A percentile compares a stretch with the other conserved stretches of the same genome.
These are phyloP conservation scores for Trichoderma gracile DNA, from an alignment of 2,329 filamentous ascomycete species.

Conservation along the genomic window DNA sequence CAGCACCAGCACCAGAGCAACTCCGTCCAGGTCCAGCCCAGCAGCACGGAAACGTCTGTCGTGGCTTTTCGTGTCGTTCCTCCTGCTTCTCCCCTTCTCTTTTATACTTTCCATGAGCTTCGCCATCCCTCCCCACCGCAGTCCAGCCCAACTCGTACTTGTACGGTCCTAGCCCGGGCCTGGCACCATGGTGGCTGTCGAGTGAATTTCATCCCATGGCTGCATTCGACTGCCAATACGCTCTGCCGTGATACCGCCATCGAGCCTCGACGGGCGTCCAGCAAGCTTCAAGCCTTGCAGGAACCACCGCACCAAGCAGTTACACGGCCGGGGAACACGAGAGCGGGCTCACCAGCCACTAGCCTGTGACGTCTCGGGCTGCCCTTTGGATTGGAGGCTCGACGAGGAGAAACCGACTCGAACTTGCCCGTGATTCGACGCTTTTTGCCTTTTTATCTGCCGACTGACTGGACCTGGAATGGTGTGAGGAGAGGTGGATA, in stretches of 20 bases:
- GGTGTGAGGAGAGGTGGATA: constrained; percentile 11
- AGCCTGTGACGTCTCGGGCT: constrained; percentile 21
- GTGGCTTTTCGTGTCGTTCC: neutral
- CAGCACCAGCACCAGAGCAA: no score
- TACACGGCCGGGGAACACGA: constrained; percentile 17
- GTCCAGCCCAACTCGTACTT: no score
- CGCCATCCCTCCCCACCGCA: neutral
- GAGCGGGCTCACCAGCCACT: constrained; percentile 15
- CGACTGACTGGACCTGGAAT: neutral
- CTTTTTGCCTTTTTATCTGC: constrained; percentile 5
- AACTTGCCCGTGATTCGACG: constrained; percentile 9
- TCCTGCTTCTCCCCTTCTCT: constrained; percentile 5
- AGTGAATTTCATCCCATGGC: constrained; percentile 20
- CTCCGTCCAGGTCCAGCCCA: neutral
- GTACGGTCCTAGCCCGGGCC: neutral
- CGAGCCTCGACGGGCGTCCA: constrained; percentile 13
- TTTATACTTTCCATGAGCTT: constrained; percentile 15
- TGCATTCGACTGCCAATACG: constrained; percentile 24
- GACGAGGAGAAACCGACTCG: neutral
- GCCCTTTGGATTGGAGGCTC: neutral
- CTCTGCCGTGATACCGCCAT: constrained; percentile 24
- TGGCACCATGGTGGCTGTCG: constrained; percentile 9
- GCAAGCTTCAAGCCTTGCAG: constrained; percentile 24
- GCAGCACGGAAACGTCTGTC: constrained; percentile 19
- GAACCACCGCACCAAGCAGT: constrained; percentile 16